Percentiles rank a stretch among this genome's conserved stretches.
Evolutionary conservation across 23 red algal species (phyloP).

Genomic region (Cyanidioschyzon merolae): DNA sequence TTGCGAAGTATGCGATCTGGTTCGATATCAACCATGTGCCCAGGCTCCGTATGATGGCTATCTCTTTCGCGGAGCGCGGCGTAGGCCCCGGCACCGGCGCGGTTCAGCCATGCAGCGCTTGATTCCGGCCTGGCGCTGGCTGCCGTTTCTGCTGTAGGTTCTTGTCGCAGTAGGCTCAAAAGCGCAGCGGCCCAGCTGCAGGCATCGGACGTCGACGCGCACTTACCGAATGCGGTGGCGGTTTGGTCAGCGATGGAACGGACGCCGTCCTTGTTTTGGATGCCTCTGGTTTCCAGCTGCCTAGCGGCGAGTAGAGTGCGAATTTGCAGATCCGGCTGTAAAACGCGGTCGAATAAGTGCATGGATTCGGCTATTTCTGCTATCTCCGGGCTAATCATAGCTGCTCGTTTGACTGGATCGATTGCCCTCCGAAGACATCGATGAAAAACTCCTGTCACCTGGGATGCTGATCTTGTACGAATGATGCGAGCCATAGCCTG

Average conservation of each 20-base stretch:
- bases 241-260: neutral
- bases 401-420: conserved; percentile 11
- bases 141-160: neutral
- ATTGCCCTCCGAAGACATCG: conserved; percentile 9
- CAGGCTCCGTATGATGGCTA: neutral
- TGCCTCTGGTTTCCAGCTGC: neutral
- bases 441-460: conserved; percentile 9
- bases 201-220: neutral
- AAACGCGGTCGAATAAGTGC: conserved; percentile 5
- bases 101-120: too few species aligned
- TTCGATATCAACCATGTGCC: neutral
- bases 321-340: conserved; percentile 8
- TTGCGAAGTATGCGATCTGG: neutral
- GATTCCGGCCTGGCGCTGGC: neutral
- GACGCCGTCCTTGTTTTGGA: neutral
- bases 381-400: neutral
- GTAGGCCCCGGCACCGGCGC: neutral
- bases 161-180: neutral
- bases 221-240: neutral
- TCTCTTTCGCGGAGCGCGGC: neutral
- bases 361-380: conserved; percentile 2
- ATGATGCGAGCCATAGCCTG: neutral
- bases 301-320: neutral
- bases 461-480: neutral
- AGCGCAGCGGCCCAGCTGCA: neutral